Evolutionary conservation across 768 basidiomycete genomes (phyloP), one percentile per base, ranked within the genome.

Genomic region (Termitomyces sp.): DNA sequence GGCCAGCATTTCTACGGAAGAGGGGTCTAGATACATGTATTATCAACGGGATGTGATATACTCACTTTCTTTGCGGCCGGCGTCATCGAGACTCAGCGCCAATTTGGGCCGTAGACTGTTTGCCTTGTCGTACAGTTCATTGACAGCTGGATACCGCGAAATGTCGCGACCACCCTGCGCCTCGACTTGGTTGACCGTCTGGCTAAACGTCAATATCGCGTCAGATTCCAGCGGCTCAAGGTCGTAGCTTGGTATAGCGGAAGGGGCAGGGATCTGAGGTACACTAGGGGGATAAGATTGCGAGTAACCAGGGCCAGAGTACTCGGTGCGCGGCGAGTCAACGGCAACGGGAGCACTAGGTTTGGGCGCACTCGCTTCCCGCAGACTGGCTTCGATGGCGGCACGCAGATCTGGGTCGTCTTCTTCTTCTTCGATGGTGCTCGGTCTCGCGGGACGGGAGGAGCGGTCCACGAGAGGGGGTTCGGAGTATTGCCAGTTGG

Each of bases 311-410:
- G 74, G 60, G 41, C 68, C 66, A 49, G 68, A 68, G 33, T 75
- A 72, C 55, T 86, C 83, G 1, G 70, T 66, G 20, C 74, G 73
- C 3, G 82, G 75, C 2, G 81, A 77, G 51, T 88, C 82, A 7
- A 82, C 65, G 10, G 78, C 82, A 18, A 81, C 70, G 0, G 94
- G 93, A 0, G 90, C 91, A 64, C 90, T 92, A 7, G 92, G 86
- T 60, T 79, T 84, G 0, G 88, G 87, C 12, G 89, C 86, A 58
- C 79, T 85, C 3, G 82, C 87, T 65, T 99, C 97, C n/a, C 86
- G 80, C 60, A 99, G 71, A 68, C 90, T 93, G 0, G 97, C 97
- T 68, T 98, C 94, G 51, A 99, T 99, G 0, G 97, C 97, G 20
- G 96, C 91, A 58, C 80, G 83, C 20, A 99, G 76, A 57, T 98